Conservation (phyloP, 176 grass and related monocot species). For the Rhipidocladum racemiflorum region DNA sequence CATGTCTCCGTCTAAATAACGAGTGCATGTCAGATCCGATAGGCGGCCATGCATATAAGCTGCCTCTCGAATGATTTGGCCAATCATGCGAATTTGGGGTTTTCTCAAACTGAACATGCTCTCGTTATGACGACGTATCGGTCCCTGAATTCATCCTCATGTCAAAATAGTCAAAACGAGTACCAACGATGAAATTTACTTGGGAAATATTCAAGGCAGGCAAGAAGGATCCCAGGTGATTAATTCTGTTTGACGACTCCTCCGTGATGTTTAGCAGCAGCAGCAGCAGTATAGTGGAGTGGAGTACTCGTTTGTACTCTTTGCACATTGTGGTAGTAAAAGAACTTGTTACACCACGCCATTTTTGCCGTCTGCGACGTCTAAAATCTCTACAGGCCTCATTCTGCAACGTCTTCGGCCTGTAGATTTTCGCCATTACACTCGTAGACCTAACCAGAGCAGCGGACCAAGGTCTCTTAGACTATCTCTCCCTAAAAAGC, state of each 20-base stretch:
- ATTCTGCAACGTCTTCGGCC: too few relatives aligned
- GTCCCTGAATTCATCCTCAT: background rate
- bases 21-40: background rate
- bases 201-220: background rate
- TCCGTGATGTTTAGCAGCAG: background rate
- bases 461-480: too few relatives aligned
- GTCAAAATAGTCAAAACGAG: constrained; percentile 5
- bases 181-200: background rate
- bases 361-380: background rate
- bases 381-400: background rate
- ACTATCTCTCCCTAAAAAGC: too few relatives aligned
- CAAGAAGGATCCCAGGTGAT: background rate
- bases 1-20: background rate
- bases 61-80: background rate
- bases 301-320: background rate
- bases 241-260: background rate
- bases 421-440: too few relatives aligned
- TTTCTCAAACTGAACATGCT: background rate
- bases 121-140: background rate
- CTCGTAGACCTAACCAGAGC: too few relatives aligned
- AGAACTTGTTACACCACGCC: background rate
- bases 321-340: background rate
- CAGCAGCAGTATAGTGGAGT: too few relatives aligned
- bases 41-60: background rate
- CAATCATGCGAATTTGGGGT: background rate